Percentiles rank a stretch among this genome's conserved stretches.
These are phyloP conservation scores for Terfezia claveryi DNA, from an alignment of 495 filamentous ascomycete genomes.

Conservation along the genomic window DNA sequence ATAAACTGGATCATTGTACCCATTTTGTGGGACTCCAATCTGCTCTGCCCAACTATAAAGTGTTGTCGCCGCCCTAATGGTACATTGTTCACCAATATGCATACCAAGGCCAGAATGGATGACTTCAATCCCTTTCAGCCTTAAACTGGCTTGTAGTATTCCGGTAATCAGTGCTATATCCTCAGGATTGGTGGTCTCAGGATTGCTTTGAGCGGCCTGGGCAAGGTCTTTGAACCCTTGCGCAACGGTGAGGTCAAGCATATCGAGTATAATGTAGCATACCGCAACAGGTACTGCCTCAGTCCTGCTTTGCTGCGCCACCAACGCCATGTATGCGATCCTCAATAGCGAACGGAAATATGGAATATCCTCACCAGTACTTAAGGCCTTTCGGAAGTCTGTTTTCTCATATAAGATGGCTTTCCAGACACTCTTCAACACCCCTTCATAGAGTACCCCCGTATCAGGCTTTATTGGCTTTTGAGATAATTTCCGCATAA, in stretches of 20 bases:
- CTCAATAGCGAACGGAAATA: slow-evolving; percentile 70
- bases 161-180: slow-evolving; percentile 82
- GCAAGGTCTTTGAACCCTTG: slow-evolving; percentile 61
- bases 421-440: slow-evolving; percentile 15
- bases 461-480: slow-evolving; percentile 5
- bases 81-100: slow-evolving; percentile 38
- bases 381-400: slow-evolving; percentile 17
- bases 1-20: slow-evolving; percentile 58
- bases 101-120: slow-evolving; percentile 38
- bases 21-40: slow-evolving; percentile 35
- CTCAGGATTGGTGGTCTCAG: slow-evolving; percentile 26
- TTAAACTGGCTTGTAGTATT: slow-evolving; percentile 60
- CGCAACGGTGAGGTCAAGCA: slow-evolving; percentile 50
- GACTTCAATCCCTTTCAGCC: slow-evolving; percentile 41
- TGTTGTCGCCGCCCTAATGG: slow-evolving; percentile 57
- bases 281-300: slow-evolving; percentile 8
- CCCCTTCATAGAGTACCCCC: slow-evolving; percentile 3
- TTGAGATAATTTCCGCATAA: slow-evolving; percentile 15
- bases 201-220: slow-evolving; percentile 20
- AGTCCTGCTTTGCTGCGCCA: slow-evolving; percentile 5
- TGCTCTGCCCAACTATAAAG: slow-evolving; percentile 90
- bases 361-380: slow-evolving; percentile 30
- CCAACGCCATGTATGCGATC: slow-evolving; percentile 59
- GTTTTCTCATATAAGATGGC: slow-evolving; percentile 7
- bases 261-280: slow-evolving; percentile 25